These are phyloP conservation scores for Pachyrhizus erosus DNA, from an alignment of 306 rosid species.

Conservation along the genomic window DNA sequence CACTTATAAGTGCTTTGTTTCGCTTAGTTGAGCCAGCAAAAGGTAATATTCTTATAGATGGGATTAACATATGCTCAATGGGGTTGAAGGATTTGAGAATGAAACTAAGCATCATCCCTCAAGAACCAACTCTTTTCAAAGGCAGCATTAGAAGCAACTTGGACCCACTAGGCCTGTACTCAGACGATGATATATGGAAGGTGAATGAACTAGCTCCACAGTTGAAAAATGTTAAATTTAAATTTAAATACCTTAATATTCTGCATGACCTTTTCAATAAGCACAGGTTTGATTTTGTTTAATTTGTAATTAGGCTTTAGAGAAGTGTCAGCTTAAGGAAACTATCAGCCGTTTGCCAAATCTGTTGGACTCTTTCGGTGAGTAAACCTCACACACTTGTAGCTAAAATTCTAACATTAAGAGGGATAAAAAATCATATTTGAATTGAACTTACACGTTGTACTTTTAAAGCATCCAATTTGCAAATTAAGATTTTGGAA, in stretches of 20 bases:
- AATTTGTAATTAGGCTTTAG: constrained; percentile 59
- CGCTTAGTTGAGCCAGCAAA: constrained; percentile 78
- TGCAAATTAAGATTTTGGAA: background rate
- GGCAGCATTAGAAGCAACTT: constrained; percentile 78
- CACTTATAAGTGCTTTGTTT: constrained; percentile 85
- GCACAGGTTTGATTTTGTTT: background rate
- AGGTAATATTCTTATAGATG: constrained; percentile 68
- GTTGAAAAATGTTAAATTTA: background rate
- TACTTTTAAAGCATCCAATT: background rate
- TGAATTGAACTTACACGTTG: background rate
- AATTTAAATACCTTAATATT: background rate
- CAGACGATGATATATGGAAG: constrained; percentile 83
- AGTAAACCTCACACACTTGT: constrained; percentile 35
- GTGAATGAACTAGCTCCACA: constrained; percentile 42
- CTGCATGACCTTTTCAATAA: background rate
- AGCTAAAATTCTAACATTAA: background rate
- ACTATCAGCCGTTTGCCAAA: constrained; percentile 60
- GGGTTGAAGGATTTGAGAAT: constrained; percentile 80
- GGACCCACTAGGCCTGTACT: constrained; percentile 68
- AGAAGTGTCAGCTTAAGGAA: constrained; percentile 81
- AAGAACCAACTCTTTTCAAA: constrained; percentile 84
- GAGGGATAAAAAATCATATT: background rate
- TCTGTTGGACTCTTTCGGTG: constrained; percentile 73
- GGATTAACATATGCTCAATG: constrained; percentile 66
- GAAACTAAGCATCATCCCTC: constrained; percentile 85